Percentiles rank a stretch among this genome's conserved stretches.
Conservation (phyloP, 2,329 filamentous ascomycete genomes). For the Trichoderma endophyticum region DNA sequence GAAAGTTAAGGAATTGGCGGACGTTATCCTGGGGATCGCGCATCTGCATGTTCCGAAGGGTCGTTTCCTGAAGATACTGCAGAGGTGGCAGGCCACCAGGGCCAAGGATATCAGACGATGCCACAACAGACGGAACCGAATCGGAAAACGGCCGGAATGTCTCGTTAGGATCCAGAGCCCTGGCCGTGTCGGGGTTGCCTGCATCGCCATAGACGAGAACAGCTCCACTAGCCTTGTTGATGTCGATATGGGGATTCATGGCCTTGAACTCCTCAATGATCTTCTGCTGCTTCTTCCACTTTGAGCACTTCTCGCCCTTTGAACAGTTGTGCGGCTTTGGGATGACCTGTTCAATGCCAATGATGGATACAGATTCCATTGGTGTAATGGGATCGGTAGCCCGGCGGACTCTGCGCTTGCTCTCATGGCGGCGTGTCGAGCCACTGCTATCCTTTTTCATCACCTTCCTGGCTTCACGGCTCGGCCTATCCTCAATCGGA, state of each 20-base stretch:
- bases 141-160: constrained; percentile 68
- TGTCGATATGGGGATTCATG: constrained; percentile 65
- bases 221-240: constrained; percentile 52
- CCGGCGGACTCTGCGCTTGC: constrained; percentile 39
- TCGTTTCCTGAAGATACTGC: constrained; percentile 69
- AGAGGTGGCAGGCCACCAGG: constrained; percentile 62
- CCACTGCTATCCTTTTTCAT: constrained; percentile 37
- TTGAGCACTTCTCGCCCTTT: constrained; percentile 82
- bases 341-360: constrained; percentile 84
- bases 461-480: constrained; percentile 49
- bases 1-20: constrained; percentile 84
- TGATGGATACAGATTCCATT: constrained; percentile 82
- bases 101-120: constrained; percentile 86
- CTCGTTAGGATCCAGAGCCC: constrained; percentile 54
- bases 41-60: constrained; percentile 64
- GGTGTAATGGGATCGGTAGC: constrained; percentile 69
- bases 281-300: constrained; percentile 76
- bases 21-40: constrained; percentile 91
- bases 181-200: constrained; percentile 67
- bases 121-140: constrained; percentile 75
- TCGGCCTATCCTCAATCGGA: constrained; percentile 59
- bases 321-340: constrained; percentile 81
- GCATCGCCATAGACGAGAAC: constrained; percentile 77
- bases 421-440: constrained; percentile 39
- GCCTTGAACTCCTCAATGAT: constrained; percentile 71